phyloP scores from a whole-genome alignment of 768 basidiomycete genomes.

The Trametes maxima region DNA sequence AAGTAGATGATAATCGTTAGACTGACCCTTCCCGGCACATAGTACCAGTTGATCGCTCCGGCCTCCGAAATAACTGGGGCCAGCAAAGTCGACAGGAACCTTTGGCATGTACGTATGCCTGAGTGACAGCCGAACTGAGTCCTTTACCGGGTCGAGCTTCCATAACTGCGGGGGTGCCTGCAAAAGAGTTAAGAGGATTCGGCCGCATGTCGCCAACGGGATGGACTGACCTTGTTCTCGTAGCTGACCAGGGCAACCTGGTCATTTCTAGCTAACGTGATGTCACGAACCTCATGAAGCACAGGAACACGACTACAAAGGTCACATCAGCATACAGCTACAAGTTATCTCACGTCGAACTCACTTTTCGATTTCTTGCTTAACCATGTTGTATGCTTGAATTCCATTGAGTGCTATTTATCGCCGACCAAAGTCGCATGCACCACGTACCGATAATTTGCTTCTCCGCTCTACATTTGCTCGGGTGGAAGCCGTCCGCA shows the following conservation, averaged over 20 bases:
- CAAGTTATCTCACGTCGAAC: conserved; percentile 22
- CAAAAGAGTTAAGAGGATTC: background rate
- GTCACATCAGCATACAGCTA: background rate
- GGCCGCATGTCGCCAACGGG: background rate
- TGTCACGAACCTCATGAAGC: conserved; percentile 71
- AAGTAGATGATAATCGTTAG: background rate
- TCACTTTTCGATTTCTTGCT: conserved; percentile 69
- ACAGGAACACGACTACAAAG: conserved; percentile 65
- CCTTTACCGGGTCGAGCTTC: conserved; percentile 67
- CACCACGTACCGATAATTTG: conserved; percentile 62
- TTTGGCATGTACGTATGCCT: conserved; percentile 80
- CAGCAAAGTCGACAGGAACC: conserved; percentile 69
- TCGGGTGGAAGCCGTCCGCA: conserved; percentile 62
- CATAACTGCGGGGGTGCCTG: conserved; percentile 80
- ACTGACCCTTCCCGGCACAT: conserved; percentile 72
- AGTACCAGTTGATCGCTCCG: conserved; percentile 77
- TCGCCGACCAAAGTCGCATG: background rate
- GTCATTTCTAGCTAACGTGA: conserved; percentile 63
- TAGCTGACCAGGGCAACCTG: conserved; percentile 70
- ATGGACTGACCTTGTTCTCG: conserved; percentile 60
- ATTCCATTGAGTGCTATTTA: background rate
- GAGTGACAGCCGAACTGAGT: conserved; percentile 39
- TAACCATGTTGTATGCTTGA: conserved; percentile 67
- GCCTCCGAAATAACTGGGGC: conserved; percentile 82
- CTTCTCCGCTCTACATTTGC: conserved; percentile 71